Evolutionary conservation across 2,329 filamentous ascomycete species (phyloP).

Genomic region (Botryotinia calthae): DNA sequence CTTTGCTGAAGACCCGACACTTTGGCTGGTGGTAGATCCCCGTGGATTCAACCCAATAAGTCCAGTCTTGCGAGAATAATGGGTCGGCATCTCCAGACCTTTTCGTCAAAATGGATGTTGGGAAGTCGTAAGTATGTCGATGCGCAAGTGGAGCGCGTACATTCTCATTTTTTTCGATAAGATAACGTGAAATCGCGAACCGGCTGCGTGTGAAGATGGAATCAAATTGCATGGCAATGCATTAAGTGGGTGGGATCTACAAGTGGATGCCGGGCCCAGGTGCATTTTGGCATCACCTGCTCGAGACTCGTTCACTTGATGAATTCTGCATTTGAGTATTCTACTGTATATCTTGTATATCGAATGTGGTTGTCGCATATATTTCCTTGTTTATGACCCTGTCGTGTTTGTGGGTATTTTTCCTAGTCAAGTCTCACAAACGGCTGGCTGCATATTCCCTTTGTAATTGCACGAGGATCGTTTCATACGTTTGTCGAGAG

Average conservation of each 20-base stretch:
- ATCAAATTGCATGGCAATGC: background rate
- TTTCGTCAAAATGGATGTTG: background rate
- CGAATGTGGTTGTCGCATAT: background rate
- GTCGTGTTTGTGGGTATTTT: background rate
- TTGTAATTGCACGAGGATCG: background rate
- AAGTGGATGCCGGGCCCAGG: background rate
- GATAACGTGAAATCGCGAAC: background rate
- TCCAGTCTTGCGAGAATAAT: constrained; percentile 11
- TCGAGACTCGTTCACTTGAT: background rate
- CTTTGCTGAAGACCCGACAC: background rate
- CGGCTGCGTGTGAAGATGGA: background rate
- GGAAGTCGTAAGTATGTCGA: background rate
- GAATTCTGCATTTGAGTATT: background rate
- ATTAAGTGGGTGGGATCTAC: background rate
- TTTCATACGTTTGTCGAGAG: background rate
- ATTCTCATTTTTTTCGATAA: background rate
- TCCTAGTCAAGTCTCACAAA: constrained; percentile 1
- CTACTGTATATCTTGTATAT: background rate
- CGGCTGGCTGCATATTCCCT: constrained; percentile 10
- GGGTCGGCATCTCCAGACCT: background rate
- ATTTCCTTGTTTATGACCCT: constrained; percentile 2
- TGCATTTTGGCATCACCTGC: background rate
- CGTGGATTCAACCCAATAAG: background rate
- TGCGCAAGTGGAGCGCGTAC: background rate
- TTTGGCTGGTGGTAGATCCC: background rate